Evolutionary conservation across 2,329 filamentous ascomycete species (phyloP).

Genomic region (Penicillium sp.): DNA sequence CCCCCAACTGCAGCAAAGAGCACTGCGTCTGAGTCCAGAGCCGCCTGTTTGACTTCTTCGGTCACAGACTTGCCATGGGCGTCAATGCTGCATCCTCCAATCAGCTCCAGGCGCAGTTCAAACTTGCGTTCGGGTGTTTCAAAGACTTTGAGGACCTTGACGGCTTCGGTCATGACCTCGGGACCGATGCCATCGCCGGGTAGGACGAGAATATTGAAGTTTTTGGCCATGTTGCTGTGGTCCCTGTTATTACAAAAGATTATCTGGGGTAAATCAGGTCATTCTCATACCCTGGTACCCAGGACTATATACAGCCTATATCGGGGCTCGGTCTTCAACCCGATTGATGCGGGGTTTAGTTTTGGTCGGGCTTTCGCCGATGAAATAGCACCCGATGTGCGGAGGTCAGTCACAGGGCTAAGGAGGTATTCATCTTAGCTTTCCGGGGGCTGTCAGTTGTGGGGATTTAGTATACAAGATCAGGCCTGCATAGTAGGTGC

Average conservation of each 20-base stretch:
- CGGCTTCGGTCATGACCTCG: conserved; percentile 56
- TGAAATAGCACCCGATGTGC: conserved; percentile 1
- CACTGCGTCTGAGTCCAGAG: conserved; percentile 77
- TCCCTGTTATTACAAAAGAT: not conserved
- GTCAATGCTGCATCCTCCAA: conserved; percentile 86
- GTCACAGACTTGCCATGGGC: conserved; percentile 71
- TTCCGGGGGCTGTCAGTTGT: not conserved
- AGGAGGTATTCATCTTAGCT: not conserved
- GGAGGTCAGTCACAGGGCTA: not conserved
- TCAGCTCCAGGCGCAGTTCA: conserved; percentile 76
- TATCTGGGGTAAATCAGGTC: not conserved
- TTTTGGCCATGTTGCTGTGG: conserved; percentile 23
- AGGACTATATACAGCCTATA: conserved; percentile 3
- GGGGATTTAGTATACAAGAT: not conserved
- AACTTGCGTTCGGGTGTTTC: conserved; percentile 69
- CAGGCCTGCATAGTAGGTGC: not conserved
- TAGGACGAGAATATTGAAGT: conserved; percentile 71
- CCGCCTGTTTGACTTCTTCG: conserved; percentile 71
- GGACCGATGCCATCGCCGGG: conserved; percentile 77
- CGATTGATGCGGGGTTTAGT: conserved; percentile 27
- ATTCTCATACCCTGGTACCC: not conserved
- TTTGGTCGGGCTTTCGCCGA: conserved; percentile 17
- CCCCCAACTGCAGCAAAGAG: conserved; percentile 87
- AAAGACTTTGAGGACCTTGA: conserved; percentile 69
- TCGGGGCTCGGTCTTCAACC: conserved; percentile 23